Conservation (phyloP, 306 rosid species). For the Leucaena leucocephala region DNA sequence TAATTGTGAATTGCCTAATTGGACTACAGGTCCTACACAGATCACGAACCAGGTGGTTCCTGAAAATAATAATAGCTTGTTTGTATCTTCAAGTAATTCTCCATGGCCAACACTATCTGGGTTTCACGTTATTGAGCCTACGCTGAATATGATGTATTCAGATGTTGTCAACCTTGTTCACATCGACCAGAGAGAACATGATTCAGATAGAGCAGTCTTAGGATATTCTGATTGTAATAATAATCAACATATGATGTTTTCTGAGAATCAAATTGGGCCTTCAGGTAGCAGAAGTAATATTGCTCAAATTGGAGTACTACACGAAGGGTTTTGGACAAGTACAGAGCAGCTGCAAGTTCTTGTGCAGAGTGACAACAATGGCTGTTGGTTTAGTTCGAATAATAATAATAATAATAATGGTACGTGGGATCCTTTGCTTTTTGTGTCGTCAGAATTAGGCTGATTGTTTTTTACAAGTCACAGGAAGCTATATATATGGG, state of each 20-base stretch:
- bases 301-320: constrained; percentile 1
- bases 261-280: constrained; percentile 15
- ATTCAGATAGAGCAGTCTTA: not conserved
- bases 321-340: constrained; percentile 14
- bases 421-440: constrained; percentile 34
- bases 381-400: constrained; percentile 24
- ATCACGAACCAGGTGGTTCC: constrained; percentile 18
- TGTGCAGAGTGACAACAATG: constrained; percentile 15
- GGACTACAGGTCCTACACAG: constrained; percentile 10
- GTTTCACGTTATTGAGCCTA: not conserved
- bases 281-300: not conserved
- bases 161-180: not conserved
- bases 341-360: constrained; percentile 1
- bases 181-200: not conserved
- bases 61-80: constrained; percentile 23
- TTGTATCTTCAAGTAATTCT: constrained; percentile 10
- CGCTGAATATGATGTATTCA: not conserved
- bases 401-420: not conserved
- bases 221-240: not conserved
- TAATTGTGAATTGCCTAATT: constrained; percentile 28
- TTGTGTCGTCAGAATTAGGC: constrained; percentile 10
- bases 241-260: not conserved
- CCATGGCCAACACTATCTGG: constrained; percentile 27
- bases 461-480: constrained; percentile 1
- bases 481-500: not conserved